phyloP scores from a whole-genome alignment of 2,329 filamentous ascomycete species.

The Orbilia blumenaviensis region DNA sequence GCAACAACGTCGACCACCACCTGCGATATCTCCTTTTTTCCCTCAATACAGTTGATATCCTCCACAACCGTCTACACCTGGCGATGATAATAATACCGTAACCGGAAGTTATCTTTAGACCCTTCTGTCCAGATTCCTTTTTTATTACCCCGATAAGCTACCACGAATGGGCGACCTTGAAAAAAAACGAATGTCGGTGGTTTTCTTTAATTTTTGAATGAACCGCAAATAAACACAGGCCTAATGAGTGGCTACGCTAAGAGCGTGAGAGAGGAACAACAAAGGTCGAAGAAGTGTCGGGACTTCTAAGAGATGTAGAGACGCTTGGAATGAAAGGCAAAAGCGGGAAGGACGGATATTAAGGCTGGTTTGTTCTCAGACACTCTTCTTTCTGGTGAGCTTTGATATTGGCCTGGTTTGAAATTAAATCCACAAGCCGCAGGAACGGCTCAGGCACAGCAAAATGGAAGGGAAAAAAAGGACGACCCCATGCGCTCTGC shows the following conservation, averaged over 20 bases:
- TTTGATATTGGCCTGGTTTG: constrained; percentile 53
- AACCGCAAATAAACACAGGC: constrained; percentile 33
- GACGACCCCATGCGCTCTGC: constrained; percentile 33
- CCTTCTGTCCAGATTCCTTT: constrained; percentile 1
- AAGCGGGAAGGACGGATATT: constrained; percentile 52
- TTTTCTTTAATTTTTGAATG: constrained; percentile 16
- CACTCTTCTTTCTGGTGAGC: constrained; percentile 46
- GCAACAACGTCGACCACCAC: neutral
- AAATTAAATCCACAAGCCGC: constrained; percentile 54
- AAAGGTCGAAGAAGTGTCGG: constrained; percentile 32
- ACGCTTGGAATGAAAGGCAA: constrained; percentile 33
- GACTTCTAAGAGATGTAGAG: constrained; percentile 25
- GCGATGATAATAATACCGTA: neutral
- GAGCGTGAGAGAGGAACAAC: constrained; percentile 26
- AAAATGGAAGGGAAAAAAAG: constrained; percentile 30
- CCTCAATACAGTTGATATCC: neutral
- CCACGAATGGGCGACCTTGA: constrained; percentile 16
- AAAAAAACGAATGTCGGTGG: constrained; percentile 52
- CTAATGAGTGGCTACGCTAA: constrained; percentile 51
- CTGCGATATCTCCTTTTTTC: neutral
- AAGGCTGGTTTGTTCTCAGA: constrained; percentile 52
- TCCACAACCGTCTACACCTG: neutral
- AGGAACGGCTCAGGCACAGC: constrained; percentile 51
- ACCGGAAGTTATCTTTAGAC: neutral
- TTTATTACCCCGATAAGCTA: neutral